Evolutionary conservation across 2,329 filamentous ascomycete genomes (phyloP), one percentile per base, ranked within the genome.

Genomic region (Diplodia intermedia): DNA sequence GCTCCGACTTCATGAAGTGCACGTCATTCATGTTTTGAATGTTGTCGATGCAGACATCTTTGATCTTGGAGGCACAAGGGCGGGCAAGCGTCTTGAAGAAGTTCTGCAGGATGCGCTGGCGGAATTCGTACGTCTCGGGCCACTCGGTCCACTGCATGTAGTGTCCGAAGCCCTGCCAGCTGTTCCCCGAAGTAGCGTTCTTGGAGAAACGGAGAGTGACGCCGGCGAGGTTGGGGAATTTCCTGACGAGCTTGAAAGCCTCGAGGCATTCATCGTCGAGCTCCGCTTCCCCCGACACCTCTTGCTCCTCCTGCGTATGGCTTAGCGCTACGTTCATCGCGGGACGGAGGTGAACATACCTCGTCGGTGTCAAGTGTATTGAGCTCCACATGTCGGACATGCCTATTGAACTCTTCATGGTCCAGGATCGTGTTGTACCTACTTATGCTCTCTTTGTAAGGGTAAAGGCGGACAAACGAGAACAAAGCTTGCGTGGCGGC

Each of bases 11-110:
- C 61, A 53, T 65, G 31, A 53, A 65, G 2, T 4, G 20, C 8
- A 2, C 18, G 31, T 65, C 47, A 15, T 65, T 65, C 11, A 53
- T 53, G 20, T 53, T 53, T 14, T 53, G 61, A 9, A 65, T n/a
- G 26, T 65, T 65, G 11, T 54, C 15, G 5, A 65, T 18, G 31
- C 50, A 43, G 14, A 65, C 8, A 11, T 65, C 15, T 18, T 36
- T 65, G 29, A 65, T n/a, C 6, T 52, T 53, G 1, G 31, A 53
- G n/a, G 49, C 31, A 5, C 49, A 20, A 1, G 61, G 50, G 14
- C 52, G 12, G 9, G 61, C 47, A 2, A 65, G 31, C 9, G 31
- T 36, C 18, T 18, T 49, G 14, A 65, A 40, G n/a, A 65, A 50
- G 18, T n/a, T 14, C 4, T 20, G 4, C n/a, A 57, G n/a, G n/a